Evolutionary conservation across 805 yeast species (phyloP).

Genomic region (Lachancea meyersii): DNA sequence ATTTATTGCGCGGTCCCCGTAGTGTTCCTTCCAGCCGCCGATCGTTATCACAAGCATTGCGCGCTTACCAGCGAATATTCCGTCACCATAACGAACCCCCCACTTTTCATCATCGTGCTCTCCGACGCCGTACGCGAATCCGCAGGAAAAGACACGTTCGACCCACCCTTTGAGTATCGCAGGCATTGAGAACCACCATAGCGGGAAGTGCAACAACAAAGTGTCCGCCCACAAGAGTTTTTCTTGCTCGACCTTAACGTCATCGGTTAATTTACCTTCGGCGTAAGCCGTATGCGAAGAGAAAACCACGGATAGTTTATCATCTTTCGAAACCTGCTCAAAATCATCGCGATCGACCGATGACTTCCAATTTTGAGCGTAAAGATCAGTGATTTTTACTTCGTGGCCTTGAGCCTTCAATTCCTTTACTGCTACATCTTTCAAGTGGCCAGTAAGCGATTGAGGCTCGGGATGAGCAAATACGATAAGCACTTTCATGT

Average conservation of each 20-base stretch:
- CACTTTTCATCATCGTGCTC: conserved; percentile 10
- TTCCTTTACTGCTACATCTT: conserved; percentile 15
- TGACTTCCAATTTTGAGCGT: conserved; percentile 22
- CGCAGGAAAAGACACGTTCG: conserved; percentile 23
- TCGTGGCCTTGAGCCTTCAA: conserved; percentile 23
- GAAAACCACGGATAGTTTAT: conserved; percentile 12
- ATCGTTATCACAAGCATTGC: conserved; percentile 16
- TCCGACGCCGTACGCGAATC: conserved; percentile 24
- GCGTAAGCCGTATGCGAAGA: conserved; percentile 19
- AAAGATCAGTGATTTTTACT: conserved; percentile 26
- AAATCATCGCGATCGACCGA: conserved; percentile 22
- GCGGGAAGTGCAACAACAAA: conserved; percentile 26
- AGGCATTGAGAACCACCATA: conserved; percentile 32
- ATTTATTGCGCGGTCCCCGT: conserved; percentile 17
- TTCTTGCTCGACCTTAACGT: conserved; percentile 26
- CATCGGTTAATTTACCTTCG: conserved; percentile 19
- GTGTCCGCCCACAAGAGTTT: conserved; percentile 30
- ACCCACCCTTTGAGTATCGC: conserved; percentile 32
- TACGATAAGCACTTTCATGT: conserved; percentile 21
- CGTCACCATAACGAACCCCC: conserved; percentile 25
- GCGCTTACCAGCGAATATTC: conserved; percentile 20
- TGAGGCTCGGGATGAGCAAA: conserved; percentile 27
- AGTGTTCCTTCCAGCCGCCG: conserved; percentile 17
- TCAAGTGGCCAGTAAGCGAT: conserved; percentile 23
- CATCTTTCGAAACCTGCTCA: conserved; percentile 10